These are phyloP conservation scores for Pyrenochaeta sp. DNA, from an alignment of 2,329 filamentous ascomycete species.

Conservation along the genomic window DNA sequence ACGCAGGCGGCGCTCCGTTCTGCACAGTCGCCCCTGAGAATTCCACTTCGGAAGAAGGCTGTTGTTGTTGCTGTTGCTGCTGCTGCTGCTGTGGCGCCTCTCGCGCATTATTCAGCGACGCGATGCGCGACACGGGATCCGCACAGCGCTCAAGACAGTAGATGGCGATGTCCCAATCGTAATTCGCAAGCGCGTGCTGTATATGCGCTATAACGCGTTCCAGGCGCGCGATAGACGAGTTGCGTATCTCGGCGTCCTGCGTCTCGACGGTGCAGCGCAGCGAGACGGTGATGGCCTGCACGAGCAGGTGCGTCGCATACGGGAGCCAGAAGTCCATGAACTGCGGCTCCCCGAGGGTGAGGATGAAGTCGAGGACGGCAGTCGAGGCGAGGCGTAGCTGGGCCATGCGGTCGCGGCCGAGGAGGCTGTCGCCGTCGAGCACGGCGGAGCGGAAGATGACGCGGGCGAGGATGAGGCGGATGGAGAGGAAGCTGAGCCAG, in stretches of 20 bases:
- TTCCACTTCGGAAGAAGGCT: too few species aligned
- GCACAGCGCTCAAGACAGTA: slow-evolving; percentile 59
- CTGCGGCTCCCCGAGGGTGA: slow-evolving; percentile 55
- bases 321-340: slow-evolving; percentile 62
- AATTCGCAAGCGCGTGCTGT: slow-evolving; percentile 56
- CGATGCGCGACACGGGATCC: slow-evolving; percentile 47
- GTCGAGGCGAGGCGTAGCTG: slow-evolving; percentile 59
- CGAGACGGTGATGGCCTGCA: slow-evolving; percentile 61
- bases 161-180: slow-evolving; percentile 64
- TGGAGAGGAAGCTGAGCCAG: slow-evolving; percentile 51
- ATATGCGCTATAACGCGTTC: slow-evolving; percentile 58
- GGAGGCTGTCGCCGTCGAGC: slow-evolving; percentile 28
- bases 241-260: slow-evolving; percentile 54
- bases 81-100: slow-evolving; percentile 24
- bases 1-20: slow-evolving; percentile 9
- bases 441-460: slow-evolving; percentile 43
- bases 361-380: slow-evolving; percentile 59
- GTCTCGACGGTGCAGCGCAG: slow-evolving; percentile 62
- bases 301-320: slow-evolving; percentile 60
- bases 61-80: too few species aligned
- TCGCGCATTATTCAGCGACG: slow-evolving; percentile 35
- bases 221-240: slow-evolving; percentile 56
- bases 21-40: too few species aligned
- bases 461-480: slow-evolving; percentile 49
- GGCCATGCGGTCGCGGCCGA: slow-evolving; percentile 45